Evolutionary conservation across 768 basidiomycete species (phyloP).

Genomic region (Rhodotorula taiwanensis): DNA sequence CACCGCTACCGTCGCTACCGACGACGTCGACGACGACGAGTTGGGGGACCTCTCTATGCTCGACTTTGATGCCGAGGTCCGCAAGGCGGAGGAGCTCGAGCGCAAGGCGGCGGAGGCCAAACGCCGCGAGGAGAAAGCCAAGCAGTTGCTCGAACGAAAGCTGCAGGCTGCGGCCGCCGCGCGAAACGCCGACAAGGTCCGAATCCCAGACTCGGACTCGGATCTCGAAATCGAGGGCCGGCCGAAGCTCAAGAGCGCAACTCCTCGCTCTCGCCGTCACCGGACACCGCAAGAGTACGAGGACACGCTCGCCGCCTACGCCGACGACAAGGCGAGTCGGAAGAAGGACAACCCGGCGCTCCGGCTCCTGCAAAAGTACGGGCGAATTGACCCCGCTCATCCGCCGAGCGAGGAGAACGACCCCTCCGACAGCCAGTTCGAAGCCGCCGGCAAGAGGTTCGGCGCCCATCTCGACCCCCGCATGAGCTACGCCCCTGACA

Average conservation of each 20-base stretch:
- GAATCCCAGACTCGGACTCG: constrained; percentile 17
- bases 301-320: not conserved
- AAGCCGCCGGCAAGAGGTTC: constrained; percentile 6
- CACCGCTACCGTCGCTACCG: not conserved
- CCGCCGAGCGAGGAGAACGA: constrained; percentile 4
- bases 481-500: not conserved
- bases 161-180: not conserved
- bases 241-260: not conserved
- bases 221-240: constrained; percentile 28
- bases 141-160: no score
- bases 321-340: not conserved
- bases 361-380: not conserved
- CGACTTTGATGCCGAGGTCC: not conserved
- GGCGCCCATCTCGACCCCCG: constrained; percentile 17
- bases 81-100: not conserved
- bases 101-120: not conserved
- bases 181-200: not conserved
- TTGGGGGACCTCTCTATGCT: constrained; percentile 3
- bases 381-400: constrained; percentile 2
- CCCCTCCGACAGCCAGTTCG: constrained; percentile 27
- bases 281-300: not conserved
- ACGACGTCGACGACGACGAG: constrained; percentile 7
- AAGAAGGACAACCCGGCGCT: not conserved
- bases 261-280: not conserved
- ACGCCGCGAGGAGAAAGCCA: not conserved